A percentile compares a stretch with the other conserved stretches of the same genome.
Conservation (phyloP, 768 basidiomycete genomes). For the Lentinula sp. region DNA sequence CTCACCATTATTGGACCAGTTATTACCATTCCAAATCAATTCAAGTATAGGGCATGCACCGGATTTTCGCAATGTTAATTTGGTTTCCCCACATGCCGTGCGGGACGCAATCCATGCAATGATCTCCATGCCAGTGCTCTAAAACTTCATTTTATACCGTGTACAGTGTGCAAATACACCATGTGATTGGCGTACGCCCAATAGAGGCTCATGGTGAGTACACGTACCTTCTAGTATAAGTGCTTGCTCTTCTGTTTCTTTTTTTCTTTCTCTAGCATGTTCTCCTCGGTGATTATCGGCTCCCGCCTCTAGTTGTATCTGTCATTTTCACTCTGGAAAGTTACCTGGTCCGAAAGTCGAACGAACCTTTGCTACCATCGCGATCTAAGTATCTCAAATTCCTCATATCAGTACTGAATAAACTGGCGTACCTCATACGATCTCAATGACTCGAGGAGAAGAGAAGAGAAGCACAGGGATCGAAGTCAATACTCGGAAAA, state of each 20-base stretch:
- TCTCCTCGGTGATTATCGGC: not conserved
- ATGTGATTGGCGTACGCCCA: not conserved
- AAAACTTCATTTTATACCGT: not conserved
- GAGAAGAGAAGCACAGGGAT: not conserved
- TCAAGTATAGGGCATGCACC: too few species aligned
- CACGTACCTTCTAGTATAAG: not conserved
- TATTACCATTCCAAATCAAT: too few species aligned
- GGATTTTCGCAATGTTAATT: too few species aligned
- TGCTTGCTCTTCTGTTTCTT: not conserved
- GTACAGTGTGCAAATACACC: not conserved
- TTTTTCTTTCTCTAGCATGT: not conserved
- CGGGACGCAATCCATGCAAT: not conserved
- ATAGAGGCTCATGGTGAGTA: not conserved
- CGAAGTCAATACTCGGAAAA: not conserved
- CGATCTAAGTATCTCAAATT: too few species aligned
- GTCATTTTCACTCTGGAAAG: not conserved
- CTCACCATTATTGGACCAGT: too few species aligned
- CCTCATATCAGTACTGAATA: too few species aligned
- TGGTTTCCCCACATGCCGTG: not conserved
- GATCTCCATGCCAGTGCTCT: not conserved
- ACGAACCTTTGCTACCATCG: too few species aligned
- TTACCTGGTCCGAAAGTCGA: too few species aligned
- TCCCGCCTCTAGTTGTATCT: not conserved
- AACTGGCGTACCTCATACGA: not conserved
- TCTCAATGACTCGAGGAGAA: not conserved